Percentiles rank a stretch among this genome's conserved stretches.
These are phyloP conservation scores for Aspergillus sclerotioniger DNA, from an alignment of 495 filamentous ascomycete genomes.

Conservation along the genomic window DNA sequence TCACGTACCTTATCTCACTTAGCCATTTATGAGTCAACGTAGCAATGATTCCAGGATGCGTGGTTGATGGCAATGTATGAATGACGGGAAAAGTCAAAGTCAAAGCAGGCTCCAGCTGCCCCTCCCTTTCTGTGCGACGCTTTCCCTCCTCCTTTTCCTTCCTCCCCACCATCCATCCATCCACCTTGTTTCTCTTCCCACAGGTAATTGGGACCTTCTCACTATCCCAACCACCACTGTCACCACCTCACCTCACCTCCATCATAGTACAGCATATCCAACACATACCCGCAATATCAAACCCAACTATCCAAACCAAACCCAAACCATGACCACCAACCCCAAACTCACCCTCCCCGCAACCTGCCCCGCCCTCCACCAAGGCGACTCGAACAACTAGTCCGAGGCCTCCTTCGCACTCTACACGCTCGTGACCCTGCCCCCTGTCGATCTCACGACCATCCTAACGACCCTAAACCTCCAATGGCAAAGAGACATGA, in stretches of 20 bases:
- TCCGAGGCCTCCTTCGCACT: slow-evolving; percentile 8
- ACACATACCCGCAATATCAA: background rate
- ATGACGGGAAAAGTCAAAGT: too few species aligned
- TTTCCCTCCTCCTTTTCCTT: too few species aligned
- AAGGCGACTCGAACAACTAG: background rate
- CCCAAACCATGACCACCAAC: background rate
- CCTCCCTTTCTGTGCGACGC: too few species aligned
- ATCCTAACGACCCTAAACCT: background rate
- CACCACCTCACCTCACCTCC: background rate
- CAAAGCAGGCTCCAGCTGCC: too few species aligned
- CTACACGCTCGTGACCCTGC: slow-evolving; percentile 4
- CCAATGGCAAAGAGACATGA: background rate
- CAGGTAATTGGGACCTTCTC: background rate
- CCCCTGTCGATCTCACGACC: background rate
- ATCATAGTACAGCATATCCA: too few species aligned
- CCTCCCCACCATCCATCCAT: too few species aligned
- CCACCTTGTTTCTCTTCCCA: too few species aligned
- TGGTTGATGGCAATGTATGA: too few species aligned
- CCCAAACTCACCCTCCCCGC: slow-evolving; percentile 8
- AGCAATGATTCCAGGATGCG: too few species aligned
- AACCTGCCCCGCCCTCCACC: slow-evolving; percentile 2
- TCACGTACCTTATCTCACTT: too few species aligned
- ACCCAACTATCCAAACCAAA: background rate
- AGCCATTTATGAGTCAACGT: too few species aligned
- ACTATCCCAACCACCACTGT: background rate